Evolutionary conservation across 805 yeast species (phyloP).

Genomic region (Wickerhamiella hasegawae): DNA sequence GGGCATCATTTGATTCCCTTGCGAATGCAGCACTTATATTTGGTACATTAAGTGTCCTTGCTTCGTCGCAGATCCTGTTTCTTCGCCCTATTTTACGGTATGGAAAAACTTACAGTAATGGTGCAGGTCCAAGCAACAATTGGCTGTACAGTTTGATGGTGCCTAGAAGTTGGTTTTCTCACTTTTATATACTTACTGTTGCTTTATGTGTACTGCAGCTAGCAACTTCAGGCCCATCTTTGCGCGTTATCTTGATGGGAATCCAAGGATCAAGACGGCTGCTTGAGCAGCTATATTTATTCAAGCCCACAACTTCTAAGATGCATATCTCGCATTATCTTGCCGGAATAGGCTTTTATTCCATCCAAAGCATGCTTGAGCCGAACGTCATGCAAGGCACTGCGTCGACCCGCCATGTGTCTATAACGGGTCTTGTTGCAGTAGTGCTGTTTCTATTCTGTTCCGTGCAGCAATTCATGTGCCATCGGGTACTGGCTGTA

Average conservation of each 20-base stretch:
- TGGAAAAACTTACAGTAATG: slow-evolving; percentile 17
- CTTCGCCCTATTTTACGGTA: slow-evolving; percentile 15
- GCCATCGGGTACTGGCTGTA: slow-evolving; percentile 34
- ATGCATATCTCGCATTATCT: slow-evolving; percentile 46
- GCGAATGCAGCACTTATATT: neutral
- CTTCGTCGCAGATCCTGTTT: slow-evolving; percentile 3
- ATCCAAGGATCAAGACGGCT: slow-evolving; percentile 36
- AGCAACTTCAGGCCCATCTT: neutral
- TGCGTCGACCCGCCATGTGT: too few relatives aligned
- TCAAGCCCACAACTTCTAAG: slow-evolving; percentile 26
- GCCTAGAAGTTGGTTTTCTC: slow-evolving; percentile 21
- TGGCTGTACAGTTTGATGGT: slow-evolving; percentile 13
- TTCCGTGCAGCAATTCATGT: slow-evolving; percentile 30
- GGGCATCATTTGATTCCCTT: neutral
- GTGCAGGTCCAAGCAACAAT: neutral
- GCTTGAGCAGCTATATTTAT: slow-evolving; percentile 32
- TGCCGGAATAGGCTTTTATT: slow-evolving; percentile 39
- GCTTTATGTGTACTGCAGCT: neutral
- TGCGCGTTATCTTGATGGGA: slow-evolving; percentile 9
- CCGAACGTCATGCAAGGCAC: neutral
- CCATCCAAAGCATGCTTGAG: slow-evolving; percentile 6
- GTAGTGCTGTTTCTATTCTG: slow-evolving; percentile 20
- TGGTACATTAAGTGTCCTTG: slow-evolving; percentile 8
- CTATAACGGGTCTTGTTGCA: slow-evolving; percentile 3
- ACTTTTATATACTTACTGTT: slow-evolving; percentile 18